phyloP scores from a whole-genome alignment of 306 rosid genomes.

The Pyrus bretschneideri region DNA sequence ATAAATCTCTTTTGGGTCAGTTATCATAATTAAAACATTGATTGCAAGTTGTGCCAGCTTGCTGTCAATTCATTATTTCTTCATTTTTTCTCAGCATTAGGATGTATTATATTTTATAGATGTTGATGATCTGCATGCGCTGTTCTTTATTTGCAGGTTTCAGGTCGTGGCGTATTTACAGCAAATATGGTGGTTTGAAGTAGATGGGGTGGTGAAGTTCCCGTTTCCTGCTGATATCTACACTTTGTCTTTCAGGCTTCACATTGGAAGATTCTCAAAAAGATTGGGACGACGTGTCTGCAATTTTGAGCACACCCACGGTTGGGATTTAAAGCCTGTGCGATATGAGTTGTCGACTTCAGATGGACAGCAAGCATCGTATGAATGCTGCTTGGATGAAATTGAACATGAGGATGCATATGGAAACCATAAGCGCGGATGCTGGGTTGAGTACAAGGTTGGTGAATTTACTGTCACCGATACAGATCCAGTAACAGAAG shows the following conservation, averaged over 20 bases:
- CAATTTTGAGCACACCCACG: slow-evolving; percentile 82
- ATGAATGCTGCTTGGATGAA: slow-evolving; percentile 64
- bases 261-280: slow-evolving; percentile 71
- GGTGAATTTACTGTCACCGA: slow-evolving; percentile 73
- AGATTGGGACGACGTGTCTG: slow-evolving; percentile 80
- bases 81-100: neutral
- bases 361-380: slow-evolving; percentile 63
- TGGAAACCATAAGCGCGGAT: slow-evolving; percentile 68
- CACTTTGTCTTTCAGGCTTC: slow-evolving; percentile 79
- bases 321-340: slow-evolving; percentile 85
- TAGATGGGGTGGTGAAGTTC: slow-evolving; percentile 67
- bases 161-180: slow-evolving; percentile 71
- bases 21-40: neutral
- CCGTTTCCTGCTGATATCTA: slow-evolving; percentile 79
- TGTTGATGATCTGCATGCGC: neutral
- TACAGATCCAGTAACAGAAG: slow-evolving; percentile 53
- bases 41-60: neutral
- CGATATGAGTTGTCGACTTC: slow-evolving; percentile 61
- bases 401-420: slow-evolving; percentile 36
- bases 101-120: neutral
- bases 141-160: slow-evolving; percentile 59
- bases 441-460: slow-evolving; percentile 91
- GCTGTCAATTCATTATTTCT: neutral
- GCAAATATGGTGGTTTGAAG: slow-evolving; percentile 98
- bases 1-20: neutral